Base-by-base conservation (phyloP, 257 asterid species). In the Henckelia pumila region DNA sequence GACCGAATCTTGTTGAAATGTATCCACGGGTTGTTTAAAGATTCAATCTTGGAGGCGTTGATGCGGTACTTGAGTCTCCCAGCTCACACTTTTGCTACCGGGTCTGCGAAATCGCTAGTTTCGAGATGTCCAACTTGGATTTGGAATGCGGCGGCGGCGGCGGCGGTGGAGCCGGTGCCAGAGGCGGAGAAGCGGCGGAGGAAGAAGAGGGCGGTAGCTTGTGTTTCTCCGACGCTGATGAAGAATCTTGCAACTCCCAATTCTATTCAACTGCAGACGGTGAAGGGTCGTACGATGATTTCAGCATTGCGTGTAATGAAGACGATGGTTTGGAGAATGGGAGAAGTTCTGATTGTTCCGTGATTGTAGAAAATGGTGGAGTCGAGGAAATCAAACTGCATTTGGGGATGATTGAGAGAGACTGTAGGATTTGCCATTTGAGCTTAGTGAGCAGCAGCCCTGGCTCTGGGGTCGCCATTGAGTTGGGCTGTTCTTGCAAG, bases 371-470 rank as follows among this genome's bases (percentile, higher is more conserved):
- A 63, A 78, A 72, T 32, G 82, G 71, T n/a, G 83, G 64, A 20
- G 56, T 22, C 53, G 57, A 69, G 21, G 76, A 80, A 56, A 78
- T 58, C 32, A 80, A 81, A 75, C 61, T 71, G 49, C 70, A 76
- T 76, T 67, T 74, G 73, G 75, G 35, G 44, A 76, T 60, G 35
- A 64, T 73, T 40, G 96, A 85, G 60, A 86, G 79, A 59, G 89
- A 91, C 80, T 88, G 97, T 61, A 77, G 97, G 66, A 91, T 91
- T 80, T 91, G 97, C 56, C 97, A 86, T 69, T 58, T 86, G 88
- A 85, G 95, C 61, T 81, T 88, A 83, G 80, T 79, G 32, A 84
- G 82, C 16, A 71, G 80, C 23, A 86, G 81, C 73, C 84, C 89
- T 26, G 83, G 79, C 28, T 71, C 79, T 65, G 96, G 96, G 16